Percentiles rank a stretch among this genome's conserved stretches.
These are phyloP conservation scores for Metschnikowia sp. DNA, from an alignment of 805 yeast genomes.

Conservation along the genomic window DNA sequence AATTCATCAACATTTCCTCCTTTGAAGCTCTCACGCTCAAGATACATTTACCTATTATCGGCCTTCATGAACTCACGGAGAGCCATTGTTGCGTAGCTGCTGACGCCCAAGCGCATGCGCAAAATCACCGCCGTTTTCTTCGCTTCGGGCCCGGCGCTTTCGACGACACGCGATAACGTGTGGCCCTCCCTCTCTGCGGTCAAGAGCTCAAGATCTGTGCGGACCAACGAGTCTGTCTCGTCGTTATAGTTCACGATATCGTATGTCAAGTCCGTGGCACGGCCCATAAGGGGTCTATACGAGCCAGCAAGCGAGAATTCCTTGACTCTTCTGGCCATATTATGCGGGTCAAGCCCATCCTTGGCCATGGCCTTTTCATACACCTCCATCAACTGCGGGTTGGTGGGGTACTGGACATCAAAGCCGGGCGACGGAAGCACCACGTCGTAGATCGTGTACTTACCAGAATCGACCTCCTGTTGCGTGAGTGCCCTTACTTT, in stretches of 20 bases:
- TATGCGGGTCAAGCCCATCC: conserved; percentile 80
- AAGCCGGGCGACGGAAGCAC: conserved; percentile 97
- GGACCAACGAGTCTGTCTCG: conserved; percentile 66
- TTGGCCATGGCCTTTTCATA: conserved; percentile 71
- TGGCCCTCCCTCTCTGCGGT: conserved; percentile 22
- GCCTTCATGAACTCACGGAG: conserved; percentile 83
- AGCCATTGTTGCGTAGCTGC: conserved; percentile 98
- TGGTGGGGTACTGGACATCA: conserved; percentile 82
- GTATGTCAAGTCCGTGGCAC: conserved; percentile 63
- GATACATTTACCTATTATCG: conserved; percentile 30
- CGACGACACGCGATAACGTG: conserved; percentile 22
- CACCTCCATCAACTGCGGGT: conserved; percentile 52
- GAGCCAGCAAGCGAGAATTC: conserved; percentile 93
- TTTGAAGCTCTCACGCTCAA: neutral
- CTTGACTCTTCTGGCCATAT: conserved; percentile 78
- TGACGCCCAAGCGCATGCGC: conserved; percentile 72
- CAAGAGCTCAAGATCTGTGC: conserved; percentile 66
- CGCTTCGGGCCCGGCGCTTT: conserved; percentile 24
- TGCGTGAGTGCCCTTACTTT: conserved; percentile 74
- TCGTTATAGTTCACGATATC: conserved; percentile 57
- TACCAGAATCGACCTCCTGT: conserved; percentile 60
- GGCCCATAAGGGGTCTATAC: conserved; percentile 70
- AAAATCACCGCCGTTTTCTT: conserved; percentile 65
- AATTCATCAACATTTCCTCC: too few species aligned
- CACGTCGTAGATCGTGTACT: conserved; percentile 71